Percentiles rank a stretch among this genome's conserved stretches.
phyloP scores from a whole-genome alignment of 176 grass and related monocot genomes.

The Raddia guianensis region DNA sequence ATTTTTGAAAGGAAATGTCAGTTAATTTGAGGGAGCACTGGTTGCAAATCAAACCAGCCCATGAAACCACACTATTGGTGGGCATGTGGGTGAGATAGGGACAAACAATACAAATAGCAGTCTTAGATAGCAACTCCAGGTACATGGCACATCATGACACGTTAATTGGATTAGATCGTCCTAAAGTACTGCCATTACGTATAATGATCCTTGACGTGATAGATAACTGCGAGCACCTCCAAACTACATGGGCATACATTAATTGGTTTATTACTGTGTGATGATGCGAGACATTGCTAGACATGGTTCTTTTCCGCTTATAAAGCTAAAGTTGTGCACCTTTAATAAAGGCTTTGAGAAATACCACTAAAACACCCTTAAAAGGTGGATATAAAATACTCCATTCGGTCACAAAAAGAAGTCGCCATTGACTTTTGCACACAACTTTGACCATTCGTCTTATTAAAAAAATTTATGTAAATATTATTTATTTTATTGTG shows the following conservation, averaged over 20 bases:
- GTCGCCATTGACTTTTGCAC: no score
- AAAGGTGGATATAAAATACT: no score
- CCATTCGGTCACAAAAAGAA: no score
- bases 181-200: background rate
- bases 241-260: background rate
- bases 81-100: background rate
- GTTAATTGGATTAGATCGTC: background rate
- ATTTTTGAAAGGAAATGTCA: background rate
- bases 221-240: background rate
- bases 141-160: background rate
- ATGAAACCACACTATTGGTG: background rate
- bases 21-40: background rate
- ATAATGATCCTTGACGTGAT: background rate
- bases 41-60: background rate
- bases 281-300: background rate
- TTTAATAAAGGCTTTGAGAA: no score
- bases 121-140: background rate
- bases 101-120: background rate
- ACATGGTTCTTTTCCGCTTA: no score
- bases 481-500: no score
- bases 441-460: no score
- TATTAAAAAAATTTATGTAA: no score
- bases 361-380: no score
- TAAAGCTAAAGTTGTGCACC: no score
- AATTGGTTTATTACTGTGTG: background rate